These are phyloP conservation scores for Endoconidiophora polonica DNA, from an alignment of 2,329 filamentous ascomycete species.

Conservation along the genomic window DNA sequence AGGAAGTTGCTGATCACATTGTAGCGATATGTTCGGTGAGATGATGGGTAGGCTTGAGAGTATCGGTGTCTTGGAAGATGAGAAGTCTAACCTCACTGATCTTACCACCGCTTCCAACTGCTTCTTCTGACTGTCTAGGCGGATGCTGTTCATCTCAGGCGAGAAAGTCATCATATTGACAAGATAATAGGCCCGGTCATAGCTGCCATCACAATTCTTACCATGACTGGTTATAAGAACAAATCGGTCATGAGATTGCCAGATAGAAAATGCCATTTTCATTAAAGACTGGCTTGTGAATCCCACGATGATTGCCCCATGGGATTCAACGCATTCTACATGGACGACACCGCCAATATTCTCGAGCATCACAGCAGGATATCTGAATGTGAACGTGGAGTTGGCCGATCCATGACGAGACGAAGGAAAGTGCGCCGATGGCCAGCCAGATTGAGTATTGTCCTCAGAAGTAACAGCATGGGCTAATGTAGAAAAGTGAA, in stretches of 20 bases:
- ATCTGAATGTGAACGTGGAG: slow-evolving; percentile 6
- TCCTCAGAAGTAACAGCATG: background rate
- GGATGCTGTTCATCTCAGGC: background rate
- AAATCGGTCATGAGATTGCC: background rate
- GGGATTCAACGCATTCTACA: background rate
- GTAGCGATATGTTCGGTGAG: slow-evolving; percentile 2
- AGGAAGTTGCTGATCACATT: slow-evolving; percentile 2
- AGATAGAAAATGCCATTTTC: background rate
- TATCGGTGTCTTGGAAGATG: background rate
- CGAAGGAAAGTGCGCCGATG: background rate
- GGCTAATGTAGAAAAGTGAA: background rate
- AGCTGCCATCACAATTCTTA: background rate
- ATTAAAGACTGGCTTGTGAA: background rate
- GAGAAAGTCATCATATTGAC: background rate
- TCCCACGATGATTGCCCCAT: background rate
- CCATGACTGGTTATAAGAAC: slow-evolving; percentile 6
- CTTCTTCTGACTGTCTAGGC: background rate
- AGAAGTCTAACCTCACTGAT: slow-evolving; percentile 1
- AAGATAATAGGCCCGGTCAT: slow-evolving; percentile 4
- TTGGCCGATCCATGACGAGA: background rate
- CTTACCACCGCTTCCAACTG: background rate
- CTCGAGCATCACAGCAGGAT: slow-evolving; percentile 4
- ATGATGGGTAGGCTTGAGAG: background rate
- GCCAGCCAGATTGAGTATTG: background rate
- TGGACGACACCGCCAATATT: background rate